These are phyloP conservation scores for Pleurotus sapidus DNA, from an alignment of 768 basidiomycete species.

Conservation along the genomic window DNA sequence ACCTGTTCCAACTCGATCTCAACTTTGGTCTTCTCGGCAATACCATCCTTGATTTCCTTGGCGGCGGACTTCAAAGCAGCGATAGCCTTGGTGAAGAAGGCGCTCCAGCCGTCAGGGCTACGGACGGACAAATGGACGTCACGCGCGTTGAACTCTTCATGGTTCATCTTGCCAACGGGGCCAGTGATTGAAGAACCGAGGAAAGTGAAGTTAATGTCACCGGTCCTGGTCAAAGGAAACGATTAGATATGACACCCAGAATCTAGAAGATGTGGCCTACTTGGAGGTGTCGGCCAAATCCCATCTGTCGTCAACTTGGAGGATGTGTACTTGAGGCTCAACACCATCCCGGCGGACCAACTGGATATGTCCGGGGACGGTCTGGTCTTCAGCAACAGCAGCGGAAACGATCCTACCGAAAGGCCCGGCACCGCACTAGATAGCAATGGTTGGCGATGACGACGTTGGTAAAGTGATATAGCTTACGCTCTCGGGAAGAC, in stretches of 20 bases:
- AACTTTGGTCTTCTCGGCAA: conserved; percentile 5
- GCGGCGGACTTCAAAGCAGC: background rate
- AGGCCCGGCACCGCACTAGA: conserved; percentile 3
- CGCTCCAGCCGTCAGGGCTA: background rate
- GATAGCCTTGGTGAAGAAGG: conserved; percentile 2
- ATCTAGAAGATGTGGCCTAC: too few relatives aligned
- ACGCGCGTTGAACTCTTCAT: background rate
- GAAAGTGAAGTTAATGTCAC: background rate
- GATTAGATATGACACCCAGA: too few relatives aligned
- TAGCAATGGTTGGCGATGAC: background rate
- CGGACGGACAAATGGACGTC: background rate
- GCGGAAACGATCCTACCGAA: conserved; percentile 6
- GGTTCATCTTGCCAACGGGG: conserved; percentile 2
- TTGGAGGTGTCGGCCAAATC: background rate
- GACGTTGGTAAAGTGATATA: too few relatives aligned
- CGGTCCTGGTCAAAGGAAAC: too few relatives aligned
- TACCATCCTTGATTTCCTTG: background rate
- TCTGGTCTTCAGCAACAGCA: background rate
- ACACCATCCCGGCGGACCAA: conserved; percentile 4
- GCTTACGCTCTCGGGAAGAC: conserved; percentile 8
- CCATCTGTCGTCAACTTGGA: background rate
- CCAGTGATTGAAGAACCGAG: background rate
- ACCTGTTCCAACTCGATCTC: background rate
- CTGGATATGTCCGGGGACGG: background rate
- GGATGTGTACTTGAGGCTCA: conserved; percentile 3